Evolutionary conservation across 352 stramenopile genomes (phyloP), one percentile per base, ranked within the genome.

Genomic region (Chrysophaeum taylorii): DNA sequence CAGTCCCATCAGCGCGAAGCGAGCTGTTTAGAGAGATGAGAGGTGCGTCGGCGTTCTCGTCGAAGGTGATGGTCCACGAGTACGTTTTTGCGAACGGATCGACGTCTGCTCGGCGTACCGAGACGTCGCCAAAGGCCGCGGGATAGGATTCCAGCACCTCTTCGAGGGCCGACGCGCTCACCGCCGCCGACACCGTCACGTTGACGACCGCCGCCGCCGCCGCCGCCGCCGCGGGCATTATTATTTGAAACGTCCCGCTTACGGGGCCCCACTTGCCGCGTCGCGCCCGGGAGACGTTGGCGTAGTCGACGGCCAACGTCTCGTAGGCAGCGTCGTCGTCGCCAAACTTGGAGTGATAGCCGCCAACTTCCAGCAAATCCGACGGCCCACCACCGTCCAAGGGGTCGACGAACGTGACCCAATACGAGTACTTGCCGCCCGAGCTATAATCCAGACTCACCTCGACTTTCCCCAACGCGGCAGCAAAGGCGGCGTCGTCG

Each of bases 381-480:
- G 31, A 9, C 21, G 27, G 57, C 1, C 5, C 31, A 7, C 57
- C 57, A 2, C 23, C 33, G 12, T 42, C 33, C 1, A 66, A 2
- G 35, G 57, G 33, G 36, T 45, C 57, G 31, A n/a, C 27, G 35
- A 43, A 66, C 12, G 57, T 66, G 57, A 66, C 23, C n/a, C n/a
- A n/a, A n/a, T n/a, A n/a, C n/a, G n/a, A n/a, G n/a, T n/a, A n/a
- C n/a, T n/a, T n/a, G n/a, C n/a, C n/a, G n/a, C n/a, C n/a, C n/a
- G n/a, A n/a, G 31, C 2, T 23, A 18, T 45, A 66, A 18, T 16
- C 4, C 27, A 21, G 7, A 5, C 33, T 37, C 2, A 45, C 36
- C 16, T 21, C 16, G 1, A 66, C 33, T 16, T 42, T 18, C 7
- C 45, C 45, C 18, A 57, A 5, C 5, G 18, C 7, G 9, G 9